Percentiles rank a stretch among this genome's conserved stretches.
phyloP scores from a whole-genome alignment of 2,329 filamentous ascomycete species.

The Xylaria multiplex region DNA sequence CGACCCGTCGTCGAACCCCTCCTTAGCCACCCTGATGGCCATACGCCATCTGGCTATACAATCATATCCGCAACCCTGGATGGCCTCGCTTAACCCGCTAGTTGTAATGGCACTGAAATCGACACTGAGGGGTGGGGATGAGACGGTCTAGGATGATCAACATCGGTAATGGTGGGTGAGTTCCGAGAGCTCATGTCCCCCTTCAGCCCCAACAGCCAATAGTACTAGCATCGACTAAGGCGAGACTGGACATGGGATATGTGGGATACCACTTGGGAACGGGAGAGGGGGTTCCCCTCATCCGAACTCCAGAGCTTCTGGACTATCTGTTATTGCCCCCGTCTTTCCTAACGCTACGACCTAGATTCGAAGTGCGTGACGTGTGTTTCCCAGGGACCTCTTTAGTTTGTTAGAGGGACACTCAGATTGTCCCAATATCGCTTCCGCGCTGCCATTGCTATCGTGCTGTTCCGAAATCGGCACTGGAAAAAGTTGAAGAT shows the following conservation, averaged over 20 bases:
- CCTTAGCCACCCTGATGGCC: not conserved
- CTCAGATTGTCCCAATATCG: slow-evolving; percentile 63
- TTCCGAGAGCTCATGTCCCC: not conserved
- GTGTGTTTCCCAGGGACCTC: not conserved
- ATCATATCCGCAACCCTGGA: no score
- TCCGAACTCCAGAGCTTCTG: not conserved
- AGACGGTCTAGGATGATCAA: not conserved
- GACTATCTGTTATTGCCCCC: not conserved
- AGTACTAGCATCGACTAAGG: not conserved
- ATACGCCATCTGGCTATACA: no score
- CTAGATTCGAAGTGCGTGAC: not conserved
- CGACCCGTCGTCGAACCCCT: not conserved
- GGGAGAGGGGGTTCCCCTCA: not conserved
- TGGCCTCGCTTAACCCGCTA: not conserved
- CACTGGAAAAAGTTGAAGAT: slow-evolving; percentile 86
- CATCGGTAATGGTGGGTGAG: not conserved
- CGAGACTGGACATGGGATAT: not conserved
- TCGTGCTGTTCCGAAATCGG: slow-evolving; percentile 66
- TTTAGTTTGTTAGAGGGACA: slow-evolving; percentile 15
- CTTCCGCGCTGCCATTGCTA: slow-evolving; percentile 59
- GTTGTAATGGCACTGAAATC: not conserved
- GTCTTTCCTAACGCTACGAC: not conserved
- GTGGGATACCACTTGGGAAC: not conserved
- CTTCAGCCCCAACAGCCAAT: slow-evolving; percentile 1
- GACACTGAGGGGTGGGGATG: not conserved